A percentile compares a stretch with the other conserved stretches of the same genome.
phyloP scores from a whole-genome alignment of 805 yeast species.

The Suhomyces xylopsoci region DNA sequence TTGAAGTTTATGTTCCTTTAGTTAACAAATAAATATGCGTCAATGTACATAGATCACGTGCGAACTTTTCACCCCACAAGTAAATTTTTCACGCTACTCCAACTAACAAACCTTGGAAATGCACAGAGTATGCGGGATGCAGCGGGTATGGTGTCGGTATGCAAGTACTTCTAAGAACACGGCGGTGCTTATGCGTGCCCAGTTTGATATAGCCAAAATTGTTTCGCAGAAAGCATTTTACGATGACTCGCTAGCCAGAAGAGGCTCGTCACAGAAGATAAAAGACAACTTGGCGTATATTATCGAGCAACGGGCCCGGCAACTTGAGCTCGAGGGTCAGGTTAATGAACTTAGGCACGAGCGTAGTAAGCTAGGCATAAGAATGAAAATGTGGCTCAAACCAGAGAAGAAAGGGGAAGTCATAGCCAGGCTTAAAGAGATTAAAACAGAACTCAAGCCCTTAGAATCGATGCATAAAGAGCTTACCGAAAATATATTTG shows the following conservation, averaged over 20 bases:
- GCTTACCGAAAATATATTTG: constrained; percentile 35
- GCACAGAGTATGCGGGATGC: neutral
- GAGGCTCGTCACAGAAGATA: constrained; percentile 19
- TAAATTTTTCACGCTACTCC: neutral
- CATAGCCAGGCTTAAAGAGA: constrained; percentile 17
- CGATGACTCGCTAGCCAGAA: constrained; percentile 25
- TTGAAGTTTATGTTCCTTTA: constrained; percentile 8
- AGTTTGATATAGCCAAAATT: constrained; percentile 23
- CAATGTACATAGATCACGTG: neutral
- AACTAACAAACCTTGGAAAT: neutral
- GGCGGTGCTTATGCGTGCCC: constrained; percentile 18
- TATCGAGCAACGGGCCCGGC: constrained; percentile 21
- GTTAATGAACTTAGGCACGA: constrained; percentile 26
- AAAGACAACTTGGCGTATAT: constrained; percentile 23
- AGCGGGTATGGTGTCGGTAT: constrained; percentile 1
- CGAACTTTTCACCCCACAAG: neutral
- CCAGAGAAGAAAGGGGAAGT: constrained; percentile 5
- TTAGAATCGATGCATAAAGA: constrained; percentile 22
- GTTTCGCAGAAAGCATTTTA: constrained; percentile 18
- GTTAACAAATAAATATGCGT: neutral
- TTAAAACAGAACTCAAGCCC: constrained; percentile 24
- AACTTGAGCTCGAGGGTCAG: constrained; percentile 18
- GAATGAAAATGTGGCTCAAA: constrained; percentile 15
- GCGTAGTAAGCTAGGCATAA: constrained; percentile 24
- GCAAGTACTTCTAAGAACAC: constrained; percentile 11